phyloP scores from a whole-genome alignment of 2,329 filamentous ascomycete genomes.

The Gnomoniopsis sp. region DNA sequence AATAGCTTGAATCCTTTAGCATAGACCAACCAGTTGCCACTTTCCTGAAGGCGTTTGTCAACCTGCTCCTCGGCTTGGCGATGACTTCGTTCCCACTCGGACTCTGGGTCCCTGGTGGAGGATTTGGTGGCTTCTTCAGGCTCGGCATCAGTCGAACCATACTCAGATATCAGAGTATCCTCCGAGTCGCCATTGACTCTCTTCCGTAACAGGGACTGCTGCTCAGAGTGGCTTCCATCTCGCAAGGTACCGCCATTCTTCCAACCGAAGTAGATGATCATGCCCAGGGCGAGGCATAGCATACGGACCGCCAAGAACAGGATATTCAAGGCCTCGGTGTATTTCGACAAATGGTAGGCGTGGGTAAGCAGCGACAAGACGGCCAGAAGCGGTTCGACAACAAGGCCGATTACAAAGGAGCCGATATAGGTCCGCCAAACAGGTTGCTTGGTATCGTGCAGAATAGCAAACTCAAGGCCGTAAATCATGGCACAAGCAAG shows the following conservation, averaged over 20 bases:
- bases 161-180: constrained; percentile 17
- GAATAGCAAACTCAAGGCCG: constrained; percentile 53
- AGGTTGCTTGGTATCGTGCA: constrained; percentile 47
- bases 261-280: constrained; percentile 29
- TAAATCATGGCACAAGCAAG: constrained; percentile 64
- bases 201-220: constrained; percentile 53
- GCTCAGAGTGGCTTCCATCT: constrained; percentile 49
- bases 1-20: constrained; percentile 74
- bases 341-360: constrained; percentile 3
- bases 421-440: constrained; percentile 64
- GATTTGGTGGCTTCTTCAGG: constrained; percentile 20
- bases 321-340: constrained; percentile 26
- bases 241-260: constrained; percentile 20
- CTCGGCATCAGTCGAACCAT: constrained; percentile 9
- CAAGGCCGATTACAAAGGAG: constrained; percentile 56
- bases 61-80: constrained; percentile 55
- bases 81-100: constrained; percentile 50
- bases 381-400: constrained; percentile 49
- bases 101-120: constrained; percentile 42
- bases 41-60: constrained; percentile 66
- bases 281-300: constrained; percentile 30
- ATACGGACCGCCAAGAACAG: constrained; percentile 31
- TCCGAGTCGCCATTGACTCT: constrained; percentile 21
- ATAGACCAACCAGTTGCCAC: constrained; percentile 76
- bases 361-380: constrained; percentile 23